Conservation (phyloP, 495 filamentous ascomycete genomes). For the Trichoderma virens region DNA sequence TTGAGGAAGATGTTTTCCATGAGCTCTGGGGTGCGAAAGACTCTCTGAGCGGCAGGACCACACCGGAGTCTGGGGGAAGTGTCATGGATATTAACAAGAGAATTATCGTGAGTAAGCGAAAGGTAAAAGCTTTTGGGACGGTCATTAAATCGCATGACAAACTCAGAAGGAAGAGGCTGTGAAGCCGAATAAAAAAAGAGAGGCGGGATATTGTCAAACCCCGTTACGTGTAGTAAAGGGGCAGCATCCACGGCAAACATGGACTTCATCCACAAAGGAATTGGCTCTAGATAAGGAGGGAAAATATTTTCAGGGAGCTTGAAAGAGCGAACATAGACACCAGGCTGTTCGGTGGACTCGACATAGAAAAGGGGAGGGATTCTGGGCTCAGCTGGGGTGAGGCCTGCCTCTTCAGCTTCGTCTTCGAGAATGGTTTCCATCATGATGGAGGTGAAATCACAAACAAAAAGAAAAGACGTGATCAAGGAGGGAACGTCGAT, state of each 20-base stretch:
- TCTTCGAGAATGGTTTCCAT: neutral
- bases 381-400: neutral
- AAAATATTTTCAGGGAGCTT: neutral
- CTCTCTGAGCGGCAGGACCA: neutral
- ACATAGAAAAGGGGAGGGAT: neutral
- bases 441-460: neutral
- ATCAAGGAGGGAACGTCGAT: too few species aligned
- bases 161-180: neutral
- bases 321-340: neutral
- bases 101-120: neutral
- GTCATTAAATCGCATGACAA: neutral
- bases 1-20: neutral
- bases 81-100: neutral
- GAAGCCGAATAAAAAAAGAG: neutral
- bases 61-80: neutral
- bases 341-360: neutral
- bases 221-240: too few species aligned
- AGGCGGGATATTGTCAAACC: neutral
- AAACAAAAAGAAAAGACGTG: too few species aligned
- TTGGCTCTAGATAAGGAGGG: neutral
- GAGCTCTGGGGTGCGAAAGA: neutral
- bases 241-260: too few species aligned
- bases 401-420: neutral
- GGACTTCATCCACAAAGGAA: neutral
- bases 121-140: neutral